Base-by-base conservation (phyloP, 2,329 filamentous ascomycete species). In the Orbilia brochopaga region DNA sequence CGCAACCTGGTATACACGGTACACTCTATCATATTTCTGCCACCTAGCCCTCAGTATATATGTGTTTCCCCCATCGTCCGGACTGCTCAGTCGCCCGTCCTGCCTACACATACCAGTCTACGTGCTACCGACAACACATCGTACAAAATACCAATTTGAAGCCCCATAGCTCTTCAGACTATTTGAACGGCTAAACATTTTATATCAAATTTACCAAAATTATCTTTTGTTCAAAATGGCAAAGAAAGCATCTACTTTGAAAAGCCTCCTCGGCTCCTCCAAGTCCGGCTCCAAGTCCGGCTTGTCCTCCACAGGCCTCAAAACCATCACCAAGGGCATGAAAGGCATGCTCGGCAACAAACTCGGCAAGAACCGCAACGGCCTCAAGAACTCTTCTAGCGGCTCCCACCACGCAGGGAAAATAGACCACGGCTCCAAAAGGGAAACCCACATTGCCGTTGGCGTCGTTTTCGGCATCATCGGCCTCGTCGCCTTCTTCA, bases 221-320 rank as follows among this genome's bases (percentile, higher is more conserved):
- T 32, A 3, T 32, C 27, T 32, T 32, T 32, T 32, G 3, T 4
- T 32, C 3, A 4, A 32, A 4, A 32, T 27, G 13, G 27, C 30
- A 7, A 8, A 55, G 3, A 19, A 15, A 11, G 24, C 24, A 44
- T 44, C 42, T 55, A 37, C 52, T 37, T 32, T 69, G 8, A 62
- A 54, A 13, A 53, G 42, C 19, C 11, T 52, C 42, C 53, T 69
- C n/a, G 56, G 63, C 19, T 60, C 55, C n/a, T n/a, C n/a, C n/a
- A n/a, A n/a, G n/a, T n/a, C n/a, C 3, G 52, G 60, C 2, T 56
- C 63, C 15, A 46, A 37, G 19, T 57, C 52, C 30, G 27, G 4
- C 3, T 54, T 15, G 23, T 21, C 21, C 51, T 32, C 8, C 8
- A 8, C 27, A 27, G 57, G 21, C n/a, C n/a, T n/a, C 23, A 54